These are phyloP conservation scores for Cymbopogon citratus DNA, from an alignment of 176 grass and related monocot genomes.

Conservation along the genomic window DNA sequence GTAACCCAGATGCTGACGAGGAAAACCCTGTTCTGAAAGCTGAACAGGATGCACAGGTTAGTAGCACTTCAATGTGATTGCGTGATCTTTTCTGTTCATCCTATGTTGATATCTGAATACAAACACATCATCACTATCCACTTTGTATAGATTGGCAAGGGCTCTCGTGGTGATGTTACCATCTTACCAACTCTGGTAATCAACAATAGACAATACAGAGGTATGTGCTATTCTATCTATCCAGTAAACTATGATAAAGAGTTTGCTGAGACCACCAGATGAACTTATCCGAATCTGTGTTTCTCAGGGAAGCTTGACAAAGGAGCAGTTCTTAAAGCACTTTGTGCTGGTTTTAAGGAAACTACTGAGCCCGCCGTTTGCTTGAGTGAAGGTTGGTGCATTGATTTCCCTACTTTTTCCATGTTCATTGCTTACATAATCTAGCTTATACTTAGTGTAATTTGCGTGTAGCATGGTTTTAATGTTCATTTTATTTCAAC, in stretches of 20 bases:
- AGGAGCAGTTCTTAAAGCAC: constrained; percentile 82
- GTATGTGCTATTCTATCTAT: constrained; percentile 28
- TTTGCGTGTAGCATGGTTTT: constrained; percentile 3
- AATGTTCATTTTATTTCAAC: background rate
- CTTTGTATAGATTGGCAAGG: constrained; percentile 69
- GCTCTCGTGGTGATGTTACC: constrained; percentile 83
- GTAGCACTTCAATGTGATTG: background rate
- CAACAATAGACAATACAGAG: constrained; percentile 96
- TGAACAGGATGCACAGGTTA: constrained; percentile 87
- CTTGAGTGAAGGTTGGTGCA: constrained; percentile 65
- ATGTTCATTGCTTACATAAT: background rate
- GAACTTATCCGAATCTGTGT: constrained; percentile 14
- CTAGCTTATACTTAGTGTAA: background rate
- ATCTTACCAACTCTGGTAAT: constrained; percentile 94
- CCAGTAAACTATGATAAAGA: background rate
- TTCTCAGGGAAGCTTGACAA: constrained; percentile 84
- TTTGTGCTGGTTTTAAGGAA: constrained; percentile 82
- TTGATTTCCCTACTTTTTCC: background rate
- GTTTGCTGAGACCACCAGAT: background rate
- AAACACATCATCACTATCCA: constrained; percentile 8
- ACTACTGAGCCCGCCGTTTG: constrained; percentile 83
- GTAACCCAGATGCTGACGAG: constrained; percentile 74
- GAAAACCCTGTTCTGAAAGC: constrained; percentile 85
- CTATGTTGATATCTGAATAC: constrained; percentile 6
- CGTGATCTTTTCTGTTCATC: constrained; percentile 3